Evolutionary conservation across 2,329 filamentous ascomycete genomes (phyloP), one percentile per base, ranked within the genome.

Genomic region (Alternaria gaisen): DNA sequence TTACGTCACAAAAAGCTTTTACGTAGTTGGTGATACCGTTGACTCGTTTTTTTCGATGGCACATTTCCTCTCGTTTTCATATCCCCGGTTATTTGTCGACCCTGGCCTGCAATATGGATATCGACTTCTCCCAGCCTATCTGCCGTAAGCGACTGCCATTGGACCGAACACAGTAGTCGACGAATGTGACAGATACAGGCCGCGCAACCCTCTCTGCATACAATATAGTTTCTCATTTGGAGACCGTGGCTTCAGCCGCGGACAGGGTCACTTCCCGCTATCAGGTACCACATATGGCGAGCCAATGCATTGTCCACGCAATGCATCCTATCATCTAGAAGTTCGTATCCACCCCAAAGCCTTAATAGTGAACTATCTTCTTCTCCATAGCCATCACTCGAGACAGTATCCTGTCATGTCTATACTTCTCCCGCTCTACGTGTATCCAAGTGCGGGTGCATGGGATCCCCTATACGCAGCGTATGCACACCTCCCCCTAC

Each of bases 341-440:
- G 6, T 16, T 24, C 16, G 42, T 10, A 7, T n/a, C n/a, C 16
- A 1, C 26, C 5, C 26, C 3, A 18, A 26, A 14, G 20, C 44
- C 20, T 50, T 48, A n/a, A 47, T 12, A 6, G 30, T 28, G 26
- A 11, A 3, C n/a, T 38, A 4, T 22, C 22, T 46, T 10, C 41
- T 46, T n/a, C 28, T 14, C 26, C 8, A 46, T 12, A 32, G 10
- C 24, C 26, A 6, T 18, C 9, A 8, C 16, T 30, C 9, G 9
- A 28, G 24, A 20, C 6, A 32, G n/a, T 8, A 16, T n/a, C 2
- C 11, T 20, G n/a, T 4, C n/a, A 76, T 76, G 72, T 76, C 73
- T n/a, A 70, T 85, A 16, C 75, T 85, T 42, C 75, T 85, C 22
- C 83, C 83, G 53, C 80, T 85, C 41, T 85, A 85, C 72, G 77